Base-by-base conservation (phyloP, 2,329 filamentous ascomycete species). In the Sclerotinia nivalis region DNA sequence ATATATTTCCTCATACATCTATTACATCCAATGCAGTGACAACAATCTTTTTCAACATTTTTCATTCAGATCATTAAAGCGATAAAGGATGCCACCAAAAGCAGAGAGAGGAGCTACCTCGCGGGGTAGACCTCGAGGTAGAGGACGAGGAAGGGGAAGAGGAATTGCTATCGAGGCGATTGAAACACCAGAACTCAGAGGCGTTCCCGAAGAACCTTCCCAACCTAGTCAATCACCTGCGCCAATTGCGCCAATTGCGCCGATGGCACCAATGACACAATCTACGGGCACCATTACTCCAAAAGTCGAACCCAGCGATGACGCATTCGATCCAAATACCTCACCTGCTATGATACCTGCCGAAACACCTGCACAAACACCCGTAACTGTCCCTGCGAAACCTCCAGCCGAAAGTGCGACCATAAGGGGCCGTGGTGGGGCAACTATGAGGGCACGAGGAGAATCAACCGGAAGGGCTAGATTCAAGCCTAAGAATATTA, bases 401-500 rank as follows among this genome's bases (percentile, higher is more conserved):
- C 69, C 71, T 43, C 49, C 72, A 66, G 25, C 54, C 12, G 69
- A 62, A 18, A 67, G 43, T 31, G 43, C 62, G 20, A 62, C n/a
- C 49, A 58, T 49, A 13, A 65, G 68, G 22, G 43, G 54, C 22
- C 64, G 47, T 9, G 69, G 64, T 18, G 47, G 61, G 20, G 31
- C 62, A 70, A 68, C 64, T 22, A 69, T 34, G 10, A 54, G 59
- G n/a, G 69, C 69, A 20, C 68, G 67, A 62, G 73, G 72, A 50
- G 72, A 71, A 12, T 52, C 71, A 69, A 70, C 73, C 10, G 72
- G 71, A 49, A 68, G 68, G 45, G 77, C 75, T 54, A 77, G 74
- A 70, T 79, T 79, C 69, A 79, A 79, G 68, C 78, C 78, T 7
- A 78, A 76, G 52, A 73, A 69, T 71, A 68, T 77, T n/a, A 70